A percentile compares a stretch with the other conserved stretches of the same genome.
These are phyloP conservation scores for Delonix regia DNA, from an alignment of 306 rosid species.

Conservation along the genomic window DNA sequence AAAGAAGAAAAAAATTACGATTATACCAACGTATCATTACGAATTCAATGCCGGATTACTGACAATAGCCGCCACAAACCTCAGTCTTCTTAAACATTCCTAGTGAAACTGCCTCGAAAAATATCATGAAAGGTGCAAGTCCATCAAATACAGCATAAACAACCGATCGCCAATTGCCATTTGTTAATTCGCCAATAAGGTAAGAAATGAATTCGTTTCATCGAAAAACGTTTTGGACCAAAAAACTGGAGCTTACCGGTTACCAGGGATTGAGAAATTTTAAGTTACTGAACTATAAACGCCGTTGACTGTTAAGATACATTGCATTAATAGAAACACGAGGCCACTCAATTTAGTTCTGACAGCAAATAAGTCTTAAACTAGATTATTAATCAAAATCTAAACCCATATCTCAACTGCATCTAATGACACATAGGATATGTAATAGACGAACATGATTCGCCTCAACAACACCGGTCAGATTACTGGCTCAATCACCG, in stretches of 20 bases:
- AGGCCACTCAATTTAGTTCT: no score
- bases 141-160: no score
- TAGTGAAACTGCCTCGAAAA: neutral
- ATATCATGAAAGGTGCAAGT: no score
- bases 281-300: neutral
- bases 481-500: conserved; percentile 29
- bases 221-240: neutral
- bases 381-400: neutral
- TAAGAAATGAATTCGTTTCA: neutral
- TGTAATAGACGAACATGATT: neutral
- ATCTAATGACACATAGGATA: neutral
- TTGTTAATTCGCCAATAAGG: neutral
- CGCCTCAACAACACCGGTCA: neutral
- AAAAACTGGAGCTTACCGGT: neutral
- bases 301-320: neutral
- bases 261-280: neutral
- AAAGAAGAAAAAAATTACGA: neutral
- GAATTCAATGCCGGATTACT: neutral
- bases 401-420: neutral
- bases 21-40: neutral
- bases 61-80: neutral
- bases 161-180: no score
- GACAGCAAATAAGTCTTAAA: no score
- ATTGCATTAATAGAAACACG: neutral
- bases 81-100: neutral